phyloP scores from a whole-genome alignment of 306 rosid genomes.

The Senna tora region DNA sequence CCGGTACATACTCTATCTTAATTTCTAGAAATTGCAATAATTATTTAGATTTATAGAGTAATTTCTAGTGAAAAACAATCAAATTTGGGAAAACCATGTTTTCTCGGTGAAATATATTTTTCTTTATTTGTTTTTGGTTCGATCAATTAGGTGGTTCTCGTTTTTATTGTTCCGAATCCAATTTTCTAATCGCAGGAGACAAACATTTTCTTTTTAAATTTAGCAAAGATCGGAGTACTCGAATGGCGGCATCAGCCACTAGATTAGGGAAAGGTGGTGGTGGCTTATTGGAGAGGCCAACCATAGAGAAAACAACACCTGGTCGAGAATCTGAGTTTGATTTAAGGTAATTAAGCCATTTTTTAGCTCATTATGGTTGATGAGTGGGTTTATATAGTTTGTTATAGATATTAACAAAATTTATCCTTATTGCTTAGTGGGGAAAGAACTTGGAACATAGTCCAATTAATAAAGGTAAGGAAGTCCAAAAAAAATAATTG shows the following conservation, averaged over 20 bases:
- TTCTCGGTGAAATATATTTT: not conserved
- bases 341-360: slow-evolving; percentile 45
- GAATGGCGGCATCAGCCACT: slow-evolving; percentile 51
- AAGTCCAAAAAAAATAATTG: no score
- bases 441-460: no score
- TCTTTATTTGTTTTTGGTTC: not conserved
- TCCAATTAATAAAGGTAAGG: no score
- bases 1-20: slow-evolving; percentile 45
- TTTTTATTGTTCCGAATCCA: slow-evolving; percentile 19
- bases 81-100: not conserved
- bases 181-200: slow-evolving; percentile 54
- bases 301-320: slow-evolving; percentile 77
- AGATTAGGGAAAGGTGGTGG: slow-evolving; percentile 74
- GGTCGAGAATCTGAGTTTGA: slow-evolving; percentile 86
- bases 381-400: not conserved
- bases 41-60: not conserved
- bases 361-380: not conserved
- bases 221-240: slow-evolving; percentile 54
- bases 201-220: slow-evolving; percentile 43
- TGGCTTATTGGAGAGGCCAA: slow-evolving; percentile 83
- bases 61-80: not conserved
- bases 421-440: no score
- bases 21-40: not conserved
- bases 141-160: not conserved
- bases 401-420: not conserved